Conservation (phyloP, 2,329 filamentous ascomycete genomes). For the Alternaria longipes region DNA sequence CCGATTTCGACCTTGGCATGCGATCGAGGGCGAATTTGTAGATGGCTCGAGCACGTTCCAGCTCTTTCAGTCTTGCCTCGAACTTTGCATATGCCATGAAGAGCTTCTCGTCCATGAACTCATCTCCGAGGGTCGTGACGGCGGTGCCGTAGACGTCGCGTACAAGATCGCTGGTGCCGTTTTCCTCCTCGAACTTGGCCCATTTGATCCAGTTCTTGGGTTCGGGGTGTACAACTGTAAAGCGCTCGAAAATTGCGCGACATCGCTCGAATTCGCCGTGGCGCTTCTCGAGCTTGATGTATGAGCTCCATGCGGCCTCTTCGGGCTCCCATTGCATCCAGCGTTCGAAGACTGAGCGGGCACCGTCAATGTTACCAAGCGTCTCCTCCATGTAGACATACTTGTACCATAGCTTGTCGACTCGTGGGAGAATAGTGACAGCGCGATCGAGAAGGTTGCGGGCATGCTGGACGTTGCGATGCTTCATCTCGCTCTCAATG, state of each 20-base stretch:
- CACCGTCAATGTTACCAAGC: constrained; percentile 90
- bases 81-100: constrained; percentile 97
- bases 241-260: constrained; percentile 87
- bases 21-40: constrained; percentile 97
- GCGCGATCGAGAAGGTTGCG: constrained; percentile 93
- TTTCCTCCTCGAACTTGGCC: constrained; percentile 96
- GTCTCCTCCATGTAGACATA: constrained; percentile 99
- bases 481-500: constrained; percentile 94
- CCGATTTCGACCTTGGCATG: constrained; percentile 85
- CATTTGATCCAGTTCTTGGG: constrained; percentile 77
- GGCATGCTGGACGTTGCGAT: constrained; percentile 82
- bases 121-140: constrained; percentile 88
- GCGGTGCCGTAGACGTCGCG: constrained; percentile 90
- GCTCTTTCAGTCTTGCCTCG: constrained; percentile 93
- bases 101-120: constrained; percentile 94
- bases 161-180: constrained; percentile 88
- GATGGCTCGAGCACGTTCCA: constrained; percentile 90
- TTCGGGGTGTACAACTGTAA: constrained; percentile 70
- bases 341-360: constrained; percentile 91
- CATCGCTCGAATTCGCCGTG: constrained; percentile 92
- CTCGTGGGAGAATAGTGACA: constrained; percentile 87
- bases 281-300: constrained; percentile 96
- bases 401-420: constrained; percentile 99
- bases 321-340: constrained; percentile 99
- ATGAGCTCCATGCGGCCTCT: constrained; percentile 92